Evolutionary conservation across 257 asterid species (phyloP).

Genomic region (Galeopsis tetrahit): DNA sequence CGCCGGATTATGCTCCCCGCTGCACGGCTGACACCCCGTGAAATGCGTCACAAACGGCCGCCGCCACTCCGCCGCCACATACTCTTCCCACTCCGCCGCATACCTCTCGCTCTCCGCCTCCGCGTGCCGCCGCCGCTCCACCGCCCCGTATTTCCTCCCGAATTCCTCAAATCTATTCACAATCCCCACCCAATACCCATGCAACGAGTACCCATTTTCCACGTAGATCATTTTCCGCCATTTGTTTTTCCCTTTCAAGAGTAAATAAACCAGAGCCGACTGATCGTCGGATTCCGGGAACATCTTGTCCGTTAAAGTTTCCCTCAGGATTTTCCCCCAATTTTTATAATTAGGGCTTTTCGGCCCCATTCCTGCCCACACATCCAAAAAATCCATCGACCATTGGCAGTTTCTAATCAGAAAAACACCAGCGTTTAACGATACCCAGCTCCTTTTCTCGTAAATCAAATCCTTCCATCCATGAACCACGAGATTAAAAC

Average conservation of each 20-base stretch:
- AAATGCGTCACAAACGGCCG: conserved; percentile 87
- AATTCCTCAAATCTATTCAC: conserved; percentile 50
- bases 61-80: conserved; percentile 43
- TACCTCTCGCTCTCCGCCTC: conserved; percentile 57
- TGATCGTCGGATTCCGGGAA: conserved; percentile 77
- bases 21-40: conserved; percentile 93
- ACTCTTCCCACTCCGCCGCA: conserved; percentile 39
- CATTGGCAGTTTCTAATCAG: conserved; percentile 77
- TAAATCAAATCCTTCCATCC: conserved; percentile 75
- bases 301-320: conserved; percentile 62
- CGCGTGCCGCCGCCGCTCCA: conserved; percentile 67
- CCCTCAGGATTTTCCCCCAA: conserved; percentile 57
- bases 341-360: conserved; percentile 53
- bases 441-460: conserved; percentile 75
- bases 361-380: conserved; percentile 86
- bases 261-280: conserved; percentile 66
- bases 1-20: conserved; percentile 65
- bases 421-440: conserved; percentile 74
- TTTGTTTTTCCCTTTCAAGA: conserved; percentile 54
- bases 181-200: conserved; percentile 74
- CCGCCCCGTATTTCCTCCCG: conserved; percentile 38
- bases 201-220: conserved; percentile 66
- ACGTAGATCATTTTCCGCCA: conserved; percentile 75
- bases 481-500: conserved; percentile 62
- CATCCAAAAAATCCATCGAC: conserved; percentile 77